phyloP scores from a whole-genome alignment of 306 rosid genomes.

The Pterocarpus macrocarpus region DNA sequence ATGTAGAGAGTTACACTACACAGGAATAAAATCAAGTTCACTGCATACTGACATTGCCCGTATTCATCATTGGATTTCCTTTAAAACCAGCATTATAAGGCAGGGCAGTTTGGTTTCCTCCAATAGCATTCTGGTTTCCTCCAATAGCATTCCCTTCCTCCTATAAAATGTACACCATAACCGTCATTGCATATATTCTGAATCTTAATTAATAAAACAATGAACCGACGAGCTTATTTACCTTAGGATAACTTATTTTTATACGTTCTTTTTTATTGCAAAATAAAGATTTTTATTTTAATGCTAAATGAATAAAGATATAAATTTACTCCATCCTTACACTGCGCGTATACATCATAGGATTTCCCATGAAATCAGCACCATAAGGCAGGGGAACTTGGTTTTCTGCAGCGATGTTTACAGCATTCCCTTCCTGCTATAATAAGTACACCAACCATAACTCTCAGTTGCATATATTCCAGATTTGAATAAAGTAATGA shows the following conservation, averaged over 20 bases:
- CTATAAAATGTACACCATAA: background rate
- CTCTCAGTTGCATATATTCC: too few relatives aligned
- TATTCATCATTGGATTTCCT: background rate
- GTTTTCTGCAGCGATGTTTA: too few relatives aligned
- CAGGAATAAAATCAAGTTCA: background rate
- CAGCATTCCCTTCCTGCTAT: too few relatives aligned
- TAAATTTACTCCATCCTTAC: too few relatives aligned
- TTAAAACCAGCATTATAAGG: background rate
- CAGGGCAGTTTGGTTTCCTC: background rate
- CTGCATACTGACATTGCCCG: background rate
- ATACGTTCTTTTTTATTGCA: too few relatives aligned
- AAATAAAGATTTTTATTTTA: too few relatives aligned
- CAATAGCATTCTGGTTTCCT: background rate
- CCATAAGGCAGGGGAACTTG: too few relatives aligned
- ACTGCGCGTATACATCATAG: too few relatives aligned
- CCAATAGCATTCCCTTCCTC: conserved; percentile 12
- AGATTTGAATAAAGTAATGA: too few relatives aligned
- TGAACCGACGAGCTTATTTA: background rate
- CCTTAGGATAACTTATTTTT: background rate
- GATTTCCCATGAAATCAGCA: too few relatives aligned
- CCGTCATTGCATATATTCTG: background rate
- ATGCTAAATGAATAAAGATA: too few relatives aligned
- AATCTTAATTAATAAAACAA: background rate
- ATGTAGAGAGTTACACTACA: background rate
- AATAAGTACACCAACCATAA: too few relatives aligned